Base-by-base conservation (phyloP, 164 flowering plant species). In the Magnolia officinalis region DNA sequence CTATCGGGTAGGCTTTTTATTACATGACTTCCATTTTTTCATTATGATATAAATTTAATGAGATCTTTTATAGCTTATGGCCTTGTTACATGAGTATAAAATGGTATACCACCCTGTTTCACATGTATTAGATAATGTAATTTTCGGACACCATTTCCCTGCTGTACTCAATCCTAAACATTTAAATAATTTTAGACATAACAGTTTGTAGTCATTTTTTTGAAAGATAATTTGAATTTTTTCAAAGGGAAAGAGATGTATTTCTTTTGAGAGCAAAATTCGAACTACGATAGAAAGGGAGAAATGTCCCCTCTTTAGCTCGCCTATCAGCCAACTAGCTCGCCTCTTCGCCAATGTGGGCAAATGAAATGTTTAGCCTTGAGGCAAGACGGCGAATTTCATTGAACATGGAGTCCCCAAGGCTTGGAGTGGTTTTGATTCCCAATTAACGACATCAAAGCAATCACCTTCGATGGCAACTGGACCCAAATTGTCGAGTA, bases 1-100 rank as follows among this genome's bases (percentile, higher is more conserved):
- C 72, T 87, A 89, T 78, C 88, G 89, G 98, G 98, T 95, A 71
- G 1, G 58, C 29, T 11, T 16, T 55, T 55, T 55, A 55, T 55
- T 55, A 8, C 6, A 55, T 55, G 16, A 11, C 61, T 11, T 55
- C 16, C 18, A 55, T 55, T 16, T 55, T 55, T 55, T 11, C 13
- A 16, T 55, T 55, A 55, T 55, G 11, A 16, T 37, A 4, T 37
- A 37, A 55, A 55, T 55, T 55, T 55, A 11, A 55, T 55, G 29
- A 66, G 16, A 66, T 21, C 24, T 9, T 14, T 20, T 21, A 26
- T 21, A 24, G 26, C 9, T 66, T 26, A 24, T 66, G 26, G 26
- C 31, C 16, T 4, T 18, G 20, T 21, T 63, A 21, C n/a, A 63
- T n/a, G 65, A 21, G 18, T 18, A 63, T 63, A n/a, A 63, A 18